Percentiles rank a stretch among this genome's conserved stretches.
Conservation (phyloP, 176 grass and related monocot species). For the Carex kokanica region DNA sequence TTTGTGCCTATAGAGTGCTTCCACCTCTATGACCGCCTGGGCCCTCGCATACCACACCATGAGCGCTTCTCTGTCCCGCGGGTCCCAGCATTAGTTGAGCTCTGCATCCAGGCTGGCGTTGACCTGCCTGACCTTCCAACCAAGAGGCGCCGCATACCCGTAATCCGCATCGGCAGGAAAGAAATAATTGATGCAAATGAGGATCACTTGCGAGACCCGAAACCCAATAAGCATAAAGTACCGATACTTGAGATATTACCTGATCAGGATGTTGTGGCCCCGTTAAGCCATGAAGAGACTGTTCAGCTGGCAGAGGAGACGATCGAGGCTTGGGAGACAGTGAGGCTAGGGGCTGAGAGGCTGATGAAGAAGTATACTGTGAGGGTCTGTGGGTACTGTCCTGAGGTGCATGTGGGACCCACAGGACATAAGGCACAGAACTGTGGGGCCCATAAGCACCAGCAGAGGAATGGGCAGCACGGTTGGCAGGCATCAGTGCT, state of each 20-base stretch:
- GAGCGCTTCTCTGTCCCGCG: slow-evolving; percentile 70
- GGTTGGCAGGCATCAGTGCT: slow-evolving; percentile 81
- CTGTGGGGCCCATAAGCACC: slow-evolving; percentile 91
- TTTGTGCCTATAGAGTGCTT: slow-evolving; percentile 75
- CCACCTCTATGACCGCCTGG: slow-evolving; percentile 74
- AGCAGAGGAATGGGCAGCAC: slow-evolving; percentile 96
- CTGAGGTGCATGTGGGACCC: slow-evolving; percentile 71
- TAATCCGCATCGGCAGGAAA: slow-evolving; percentile 60
- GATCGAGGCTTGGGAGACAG: slow-evolving; percentile 57
- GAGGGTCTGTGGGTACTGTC: slow-evolving; percentile 90
- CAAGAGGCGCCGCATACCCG: slow-evolving; percentile 71
- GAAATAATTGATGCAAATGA: slow-evolving; percentile 91
- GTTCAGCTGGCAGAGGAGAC: slow-evolving; percentile 57
- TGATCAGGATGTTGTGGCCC: slow-evolving; percentile 32
- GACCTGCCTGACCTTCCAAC: slow-evolving; percentile 67
- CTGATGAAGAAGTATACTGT: slow-evolving; percentile 78
- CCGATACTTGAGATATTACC: slow-evolving; percentile 63
- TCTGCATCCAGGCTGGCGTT: slow-evolving; percentile 92
- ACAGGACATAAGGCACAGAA: slow-evolving; percentile 89
- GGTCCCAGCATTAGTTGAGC: slow-evolving; percentile 70
- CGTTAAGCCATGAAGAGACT: slow-evolving; percentile 51
- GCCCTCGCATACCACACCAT: slow-evolving; percentile 64
- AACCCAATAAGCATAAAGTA: slow-evolving; percentile 46
- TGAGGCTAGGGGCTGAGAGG: slow-evolving; percentile 53
- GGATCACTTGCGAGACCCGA: slow-evolving; percentile 68